Evolutionary conservation across 768 basidiomycete genomes (phyloP), one percentile per base, ranked within the genome.

Genomic region (Trametes cinnabarina): DNA sequence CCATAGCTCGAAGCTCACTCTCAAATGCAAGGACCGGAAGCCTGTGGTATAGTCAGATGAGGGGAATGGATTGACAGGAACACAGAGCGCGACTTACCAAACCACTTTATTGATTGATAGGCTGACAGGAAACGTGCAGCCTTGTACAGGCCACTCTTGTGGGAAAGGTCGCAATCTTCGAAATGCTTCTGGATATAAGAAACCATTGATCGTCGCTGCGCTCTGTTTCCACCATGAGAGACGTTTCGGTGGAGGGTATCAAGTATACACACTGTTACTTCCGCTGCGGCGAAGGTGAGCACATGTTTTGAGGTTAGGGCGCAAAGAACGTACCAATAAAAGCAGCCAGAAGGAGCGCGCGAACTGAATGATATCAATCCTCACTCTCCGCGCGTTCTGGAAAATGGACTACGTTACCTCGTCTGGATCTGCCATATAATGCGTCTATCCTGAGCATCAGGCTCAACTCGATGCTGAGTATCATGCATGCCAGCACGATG

Each of bases 361-460:
- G 44, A 12, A 46, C 44, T 46, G 22, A 25, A 9, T 4, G 12
- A 4, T 25, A 23, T 47, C 37, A 42, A 35, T n/a, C 26, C 4
- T 19, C n/a, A 10, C 12, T 51, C 23, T n/a, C 12, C 7, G 25
- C n/a, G 46, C 40, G 20, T n/a, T n/a, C n/a, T n/a, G n/a, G n/a
- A 7, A 15, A 9, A 15, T 20, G 10, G 19, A n/a, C 39, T 8
- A 1, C 11, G 47, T 39, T 19, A 65, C 64, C 51, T 47, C 22
- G 44, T n/a, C 46, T 41, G 20, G 48, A 60, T 11, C 42, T 37
- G 23, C 42, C 55, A 26, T 65, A 65, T n/a, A 65, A 23, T 4
- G 64, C 64, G 28, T 65, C 61, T 22, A 65, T 46, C 44, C 64
- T 50, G 10, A 65, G 55, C 51, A 62, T 60, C 35, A 65, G 52